These are phyloP conservation scores for Nemania diffusa DNA, from an alignment of 2,329 filamentous ascomycete genomes.

Conservation along the genomic window DNA sequence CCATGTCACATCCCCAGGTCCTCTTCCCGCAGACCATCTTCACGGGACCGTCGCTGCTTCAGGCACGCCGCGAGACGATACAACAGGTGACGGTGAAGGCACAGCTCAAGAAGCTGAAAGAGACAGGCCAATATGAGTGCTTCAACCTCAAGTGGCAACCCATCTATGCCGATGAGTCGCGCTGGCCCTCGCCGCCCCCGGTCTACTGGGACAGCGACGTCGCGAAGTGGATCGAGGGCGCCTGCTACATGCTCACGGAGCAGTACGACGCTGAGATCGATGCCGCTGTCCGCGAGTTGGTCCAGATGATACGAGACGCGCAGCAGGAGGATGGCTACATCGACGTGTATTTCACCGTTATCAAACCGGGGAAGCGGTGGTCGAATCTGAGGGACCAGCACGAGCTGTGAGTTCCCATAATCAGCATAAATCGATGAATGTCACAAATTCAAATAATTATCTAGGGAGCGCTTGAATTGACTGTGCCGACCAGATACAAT, in stretches of 20 bases:
- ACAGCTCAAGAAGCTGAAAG: conserved; percentile 63
- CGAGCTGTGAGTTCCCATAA: conserved; percentile 60
- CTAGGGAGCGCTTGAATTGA: conserved; percentile 2
- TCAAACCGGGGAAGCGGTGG: conserved; percentile 65
- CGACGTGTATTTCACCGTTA: conserved; percentile 71
- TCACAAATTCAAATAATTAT: not conserved
- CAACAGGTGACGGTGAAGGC: conserved; percentile 56
- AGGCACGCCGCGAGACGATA: conserved; percentile 49
- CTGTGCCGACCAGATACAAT: conserved; percentile 59
- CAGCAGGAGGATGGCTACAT: conserved; percentile 71
- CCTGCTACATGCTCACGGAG: conserved; percentile 64
- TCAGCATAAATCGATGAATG: not conserved
- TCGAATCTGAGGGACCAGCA: conserved; percentile 70
- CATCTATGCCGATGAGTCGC: conserved; percentile 61
- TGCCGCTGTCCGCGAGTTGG: conserved; percentile 64
- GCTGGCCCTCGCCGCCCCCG: conserved; percentile 67
- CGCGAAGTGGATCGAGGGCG: conserved; percentile 72
- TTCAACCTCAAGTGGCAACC: conserved; percentile 68
- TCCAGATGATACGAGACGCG: conserved; percentile 65
- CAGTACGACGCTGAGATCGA: conserved; percentile 59
- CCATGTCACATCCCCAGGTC: conserved; percentile 63
- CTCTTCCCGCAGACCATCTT: conserved; percentile 52
- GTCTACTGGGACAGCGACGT: conserved; percentile 67
- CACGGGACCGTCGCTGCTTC: conserved; percentile 51
- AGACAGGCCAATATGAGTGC: conserved; percentile 66